phyloP scores from a whole-genome alignment of 805 yeast genomes.

The Kazachstania psychrophila region DNA sequence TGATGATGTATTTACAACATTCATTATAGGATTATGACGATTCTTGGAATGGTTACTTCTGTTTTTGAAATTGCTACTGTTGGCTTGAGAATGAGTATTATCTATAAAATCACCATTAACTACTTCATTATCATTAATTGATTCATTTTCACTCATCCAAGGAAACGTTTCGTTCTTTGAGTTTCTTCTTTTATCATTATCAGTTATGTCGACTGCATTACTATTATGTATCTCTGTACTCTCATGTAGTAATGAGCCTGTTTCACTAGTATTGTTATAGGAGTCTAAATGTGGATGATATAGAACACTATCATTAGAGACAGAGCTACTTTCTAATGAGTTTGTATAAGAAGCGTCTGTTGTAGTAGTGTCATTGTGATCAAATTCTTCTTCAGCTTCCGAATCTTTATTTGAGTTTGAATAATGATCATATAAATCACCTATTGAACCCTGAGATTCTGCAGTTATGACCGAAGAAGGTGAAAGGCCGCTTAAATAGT shows the following conservation, averaged over 20 bases:
- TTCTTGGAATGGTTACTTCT: conserved; percentile 31
- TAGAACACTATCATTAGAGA: conserved; percentile 12
- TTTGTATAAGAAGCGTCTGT: conserved; percentile 1
- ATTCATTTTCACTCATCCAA: conserved; percentile 6
- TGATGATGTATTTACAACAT: neutral
- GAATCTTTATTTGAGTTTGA: conserved; percentile 9
- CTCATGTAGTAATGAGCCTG: conserved; percentile 6
- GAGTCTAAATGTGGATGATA: conserved; percentile 7
- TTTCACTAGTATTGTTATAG: neutral
- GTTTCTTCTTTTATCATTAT: too few relatives aligned
- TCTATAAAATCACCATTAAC: conserved; percentile 2
- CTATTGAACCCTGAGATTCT: conserved; percentile 11
- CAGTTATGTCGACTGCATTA: neutral
- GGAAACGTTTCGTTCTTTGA: conserved; percentile 5
- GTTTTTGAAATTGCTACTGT: conserved; percentile 1
- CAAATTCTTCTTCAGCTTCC: neutral
- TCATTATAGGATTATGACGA: conserved; percentile 26
- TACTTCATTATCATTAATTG: neutral
- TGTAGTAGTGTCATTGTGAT: neutral
- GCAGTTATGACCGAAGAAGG: neutral
- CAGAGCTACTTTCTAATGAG: conserved; percentile 12
- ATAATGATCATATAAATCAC: conserved; percentile 26
- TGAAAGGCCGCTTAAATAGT: neutral
- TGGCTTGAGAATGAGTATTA: conserved; percentile 1
- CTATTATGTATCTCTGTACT: conserved; percentile 2